Evolutionary conservation across 2,329 filamentous ascomycete genomes (phyloP).

Genomic region (Domatiomyces globalis): DNA sequence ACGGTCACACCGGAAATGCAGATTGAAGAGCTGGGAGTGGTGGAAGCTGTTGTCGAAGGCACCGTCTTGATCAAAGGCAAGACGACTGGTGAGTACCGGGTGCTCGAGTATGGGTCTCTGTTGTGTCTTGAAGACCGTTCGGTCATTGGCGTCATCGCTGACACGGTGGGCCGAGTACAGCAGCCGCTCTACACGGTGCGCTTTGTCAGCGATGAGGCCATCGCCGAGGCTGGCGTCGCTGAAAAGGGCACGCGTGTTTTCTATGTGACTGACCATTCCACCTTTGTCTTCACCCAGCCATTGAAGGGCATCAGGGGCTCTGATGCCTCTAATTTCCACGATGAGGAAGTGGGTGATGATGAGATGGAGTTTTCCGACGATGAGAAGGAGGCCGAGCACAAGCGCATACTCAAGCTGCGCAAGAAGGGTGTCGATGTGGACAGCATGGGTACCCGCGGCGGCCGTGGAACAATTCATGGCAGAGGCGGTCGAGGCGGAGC

Average conservation of each 20-base stretch:
- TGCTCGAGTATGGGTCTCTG: conserved; percentile 70
- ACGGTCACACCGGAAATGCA: conserved; percentile 62
- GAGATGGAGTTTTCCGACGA: conserved; percentile 96
- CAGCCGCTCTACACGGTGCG: conserved; percentile 74
- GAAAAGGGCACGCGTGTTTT: conserved; percentile 56
- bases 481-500: conserved; percentile 7
- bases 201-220: conserved; percentile 55
- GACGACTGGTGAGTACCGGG: conserved; percentile 65
- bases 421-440: conserved; percentile 41
- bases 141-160: conserved; percentile 68
- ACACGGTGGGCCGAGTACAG: conserved; percentile 73
- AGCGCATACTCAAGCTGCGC: conserved; percentile 53
- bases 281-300: conserved; percentile 73
- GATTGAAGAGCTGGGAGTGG: conserved; percentile 58
- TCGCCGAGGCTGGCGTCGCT: conserved; percentile 43
- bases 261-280: conserved; percentile 66
- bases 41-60: conserved; percentile 67
- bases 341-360: conserved; percentile 74
- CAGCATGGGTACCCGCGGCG: conserved; percentile 22
- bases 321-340: conserved; percentile 87
- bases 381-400: conserved; percentile 78
- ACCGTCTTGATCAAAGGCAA: conserved; percentile 65
- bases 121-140: conserved; percentile 63
- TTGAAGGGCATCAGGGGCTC: conserved; percentile 70
- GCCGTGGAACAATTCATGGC: conserved; percentile 21